phyloP scores from a whole-genome alignment of 176 grass and related monocot genomes.

The Stipa capillata region DNA sequence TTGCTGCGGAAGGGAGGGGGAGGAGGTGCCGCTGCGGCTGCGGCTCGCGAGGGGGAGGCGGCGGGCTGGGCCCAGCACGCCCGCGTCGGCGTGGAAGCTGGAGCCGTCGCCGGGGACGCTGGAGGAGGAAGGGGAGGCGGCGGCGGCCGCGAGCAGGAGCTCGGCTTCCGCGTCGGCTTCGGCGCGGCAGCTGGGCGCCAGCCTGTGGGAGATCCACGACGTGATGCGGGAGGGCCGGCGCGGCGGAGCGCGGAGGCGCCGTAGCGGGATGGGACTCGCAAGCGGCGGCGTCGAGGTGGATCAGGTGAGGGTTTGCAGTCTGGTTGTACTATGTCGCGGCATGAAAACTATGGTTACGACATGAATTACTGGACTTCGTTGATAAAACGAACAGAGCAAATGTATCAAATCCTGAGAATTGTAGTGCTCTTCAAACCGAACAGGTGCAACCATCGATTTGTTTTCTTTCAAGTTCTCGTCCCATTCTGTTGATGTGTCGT shows the following conservation, averaged over 20 bases:
- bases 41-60: conserved; percentile 29
- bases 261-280: conserved; percentile 1
- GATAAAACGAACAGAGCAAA: too few relatives aligned
- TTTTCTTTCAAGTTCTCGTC: not conserved
- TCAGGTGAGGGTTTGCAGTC: conserved; percentile 35
- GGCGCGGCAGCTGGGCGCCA: conserved; percentile 79
- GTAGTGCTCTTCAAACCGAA: not conserved
- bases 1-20: not conserved
- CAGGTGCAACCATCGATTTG: not conserved
- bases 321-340: too few relatives aligned
- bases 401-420: too few relatives aligned
- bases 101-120: conserved; percentile 42
- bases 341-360: too few relatives aligned
- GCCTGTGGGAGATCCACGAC: conserved; percentile 88
- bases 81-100: conserved; percentile 64
- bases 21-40: conserved; percentile 30
- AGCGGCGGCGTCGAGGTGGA: not conserved
- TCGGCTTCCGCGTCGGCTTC: conserved; percentile 47
- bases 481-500: not conserved
- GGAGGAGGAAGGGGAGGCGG: conserved; percentile 6
- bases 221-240: not conserved
- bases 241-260: conserved; percentile 11
- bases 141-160: conserved; percentile 31
- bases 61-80: conserved; percentile 40
- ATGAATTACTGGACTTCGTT: not conserved